Evolutionary conservation across 768 basidiomycete genomes (phyloP), one percentile per base, ranked within the genome.

Genomic region (Boletus barrowsii): DNA sequence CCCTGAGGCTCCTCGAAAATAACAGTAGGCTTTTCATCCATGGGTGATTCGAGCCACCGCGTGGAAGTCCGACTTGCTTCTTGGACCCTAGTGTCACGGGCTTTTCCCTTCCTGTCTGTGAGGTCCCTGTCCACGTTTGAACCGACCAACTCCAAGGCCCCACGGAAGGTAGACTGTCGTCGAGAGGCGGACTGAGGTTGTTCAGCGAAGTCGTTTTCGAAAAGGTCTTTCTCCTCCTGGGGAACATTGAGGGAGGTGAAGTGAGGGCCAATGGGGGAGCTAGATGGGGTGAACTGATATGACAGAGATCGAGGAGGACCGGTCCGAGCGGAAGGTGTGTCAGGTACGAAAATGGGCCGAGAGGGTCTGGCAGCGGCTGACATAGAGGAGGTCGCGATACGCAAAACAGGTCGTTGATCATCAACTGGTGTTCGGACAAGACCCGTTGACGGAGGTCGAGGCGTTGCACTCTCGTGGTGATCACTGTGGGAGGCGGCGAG

Each of bases 301-400:
- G 86, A 87, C 26, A 89, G 73, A 0, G 88, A 87, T 39, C 88
- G 79, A 5, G 88, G 88, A 32, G 87, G 86, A 13, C 88, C 88
- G 5, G 87, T 89, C 48, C 88, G 76, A 46, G 74, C 73, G 7
- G 86, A 81, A 24, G 88, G 88, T 0, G 85, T 83, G 46, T 68
- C 59, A 33, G 58, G 68, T 2, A 59, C 37, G 15, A 51, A 11
- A 5, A 49, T 18, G 36, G 58, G 50, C 49, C 58, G 56, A 39
- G 26, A 42, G 13, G 43, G 29, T 14, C 50, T 59, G n/a, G 22
- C 33, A 7, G 55, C n/a, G 10, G 47, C 7, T 13, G 53, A 55
- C 42, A 49, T 42, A 32, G 58, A 51, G 4, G 51, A 18, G n/a
- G 59, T 58, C n/a, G 54, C 47, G 51, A 59, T 47, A n/a, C 57